phyloP scores from a whole-genome alignment of 768 basidiomycete species.

The Cystofilobasidium macerans region DNA sequence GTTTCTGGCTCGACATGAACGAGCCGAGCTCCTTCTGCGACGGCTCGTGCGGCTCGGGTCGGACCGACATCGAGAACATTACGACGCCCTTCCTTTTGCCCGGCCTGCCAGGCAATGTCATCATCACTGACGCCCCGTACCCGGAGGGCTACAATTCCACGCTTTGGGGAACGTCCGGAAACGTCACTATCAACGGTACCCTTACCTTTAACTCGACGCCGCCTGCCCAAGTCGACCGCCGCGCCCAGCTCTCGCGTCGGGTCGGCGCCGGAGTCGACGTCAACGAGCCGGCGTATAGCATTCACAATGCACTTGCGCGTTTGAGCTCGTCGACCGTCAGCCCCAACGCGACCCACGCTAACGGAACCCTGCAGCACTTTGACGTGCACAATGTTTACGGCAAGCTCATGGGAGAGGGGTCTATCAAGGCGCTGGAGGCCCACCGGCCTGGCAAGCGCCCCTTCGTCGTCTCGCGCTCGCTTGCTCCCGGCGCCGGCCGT shows the following conservation, averaged over 20 bases:
- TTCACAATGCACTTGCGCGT: slow-evolving; percentile 50
- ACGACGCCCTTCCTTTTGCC: slow-evolving; percentile 50
- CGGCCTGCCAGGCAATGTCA: slow-evolving; percentile 47
- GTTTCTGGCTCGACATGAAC: slow-evolving; percentile 55
- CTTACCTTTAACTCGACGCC: slow-evolving; percentile 18
- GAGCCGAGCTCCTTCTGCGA: slow-evolving; percentile 59
- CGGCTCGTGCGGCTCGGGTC: slow-evolving; percentile 45
- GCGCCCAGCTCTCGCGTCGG: slow-evolving; percentile 8
- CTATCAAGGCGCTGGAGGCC: slow-evolving; percentile 49
- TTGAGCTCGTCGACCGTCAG: slow-evolving; percentile 52
- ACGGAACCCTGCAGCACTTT: slow-evolving; percentile 49
- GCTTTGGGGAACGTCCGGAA: slow-evolving; percentile 57
- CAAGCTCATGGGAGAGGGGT: slow-evolving; percentile 59
- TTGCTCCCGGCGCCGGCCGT: slow-evolving; percentile 56
- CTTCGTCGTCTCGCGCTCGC: slow-evolving; percentile 44
- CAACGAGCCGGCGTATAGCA: slow-evolving; percentile 52
- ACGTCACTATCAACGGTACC: slow-evolving; percentile 50
- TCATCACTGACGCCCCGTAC: slow-evolving; percentile 42
- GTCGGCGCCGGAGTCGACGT: slow-evolving; percentile 42
- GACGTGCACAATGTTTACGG: slow-evolving; percentile 42
- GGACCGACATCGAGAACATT: slow-evolving; percentile 47
- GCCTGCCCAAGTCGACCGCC: not conserved
- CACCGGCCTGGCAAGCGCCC: slow-evolving; percentile 48
- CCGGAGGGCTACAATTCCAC: slow-evolving; percentile 63
- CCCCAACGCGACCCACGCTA: slow-evolving; percentile 59